Conservation (phyloP, 768 basidiomycete species). For the Rhizopogon roseolus region DNA sequence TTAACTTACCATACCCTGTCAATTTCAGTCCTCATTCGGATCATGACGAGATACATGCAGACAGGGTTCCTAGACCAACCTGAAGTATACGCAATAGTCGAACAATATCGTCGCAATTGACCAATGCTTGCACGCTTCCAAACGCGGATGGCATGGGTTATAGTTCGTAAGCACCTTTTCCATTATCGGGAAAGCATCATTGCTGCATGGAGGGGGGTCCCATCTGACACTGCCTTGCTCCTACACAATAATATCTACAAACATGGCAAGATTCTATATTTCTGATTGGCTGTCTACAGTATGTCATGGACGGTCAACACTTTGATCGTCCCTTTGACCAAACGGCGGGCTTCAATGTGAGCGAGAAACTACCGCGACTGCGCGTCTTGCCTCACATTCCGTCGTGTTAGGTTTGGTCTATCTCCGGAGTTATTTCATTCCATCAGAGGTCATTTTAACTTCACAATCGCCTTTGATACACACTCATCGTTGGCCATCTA, state of each 20-base stretch:
- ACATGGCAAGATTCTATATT: background rate
- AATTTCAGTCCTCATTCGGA: background rate
- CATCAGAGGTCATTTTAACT: conserved; percentile 10
- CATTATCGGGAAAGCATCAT: background rate
- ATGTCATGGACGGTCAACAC: no score
- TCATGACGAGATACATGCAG: background rate
- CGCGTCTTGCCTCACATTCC: background rate
- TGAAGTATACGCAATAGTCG: background rate
- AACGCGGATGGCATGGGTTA: no score
- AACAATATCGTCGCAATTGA: background rate
- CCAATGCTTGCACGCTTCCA: no score
- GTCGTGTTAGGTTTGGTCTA: conserved; percentile 10
- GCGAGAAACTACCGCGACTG: background rate
- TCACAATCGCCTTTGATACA: conserved; percentile 10
- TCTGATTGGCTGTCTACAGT: no score
- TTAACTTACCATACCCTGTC: background rate
- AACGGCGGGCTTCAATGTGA: no score
- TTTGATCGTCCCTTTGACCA: no score
- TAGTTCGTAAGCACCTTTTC: background rate
- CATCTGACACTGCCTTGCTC: background rate
- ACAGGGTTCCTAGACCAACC: background rate
- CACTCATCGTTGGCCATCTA: background rate
- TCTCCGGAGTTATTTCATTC: conserved; percentile 18
- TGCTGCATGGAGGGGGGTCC: background rate
- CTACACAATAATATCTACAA: background rate